These are phyloP conservation scores for Sambucus nigra DNA, from an alignment of 129 eudicot genomes.

Conservation along the genomic window DNA sequence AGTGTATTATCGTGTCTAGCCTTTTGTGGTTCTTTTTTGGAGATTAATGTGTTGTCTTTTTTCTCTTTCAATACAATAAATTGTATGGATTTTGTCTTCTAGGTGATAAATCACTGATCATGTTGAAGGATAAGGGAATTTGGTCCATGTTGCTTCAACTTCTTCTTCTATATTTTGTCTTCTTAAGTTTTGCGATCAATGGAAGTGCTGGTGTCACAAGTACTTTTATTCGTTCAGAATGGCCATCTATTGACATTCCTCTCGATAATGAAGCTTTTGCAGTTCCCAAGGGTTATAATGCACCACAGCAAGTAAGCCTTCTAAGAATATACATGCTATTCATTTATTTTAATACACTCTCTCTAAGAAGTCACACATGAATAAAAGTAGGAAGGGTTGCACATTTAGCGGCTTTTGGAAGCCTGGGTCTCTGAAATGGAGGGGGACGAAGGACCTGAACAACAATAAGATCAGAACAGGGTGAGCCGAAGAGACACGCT, in stretches of 20 bases:
- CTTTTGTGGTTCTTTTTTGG: neutral
- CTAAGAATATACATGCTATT: neutral
- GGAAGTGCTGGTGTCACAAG: constrained; percentile 76
- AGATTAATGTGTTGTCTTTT: neutral
- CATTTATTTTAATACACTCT: neutral
- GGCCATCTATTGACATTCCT: constrained; percentile 85
- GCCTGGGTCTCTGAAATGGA: too few species aligned
- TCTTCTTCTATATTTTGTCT: constrained; percentile 28
- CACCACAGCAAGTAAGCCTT: constrained; percentile 78
- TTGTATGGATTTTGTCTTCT: neutral
- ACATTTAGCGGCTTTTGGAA: too few species aligned
- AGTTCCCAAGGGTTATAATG: constrained; percentile 69
- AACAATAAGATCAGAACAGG: too few species aligned
- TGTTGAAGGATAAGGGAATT: constrained; percentile 23
- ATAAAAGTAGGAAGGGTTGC: too few species aligned
- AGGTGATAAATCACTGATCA: constrained; percentile 10
- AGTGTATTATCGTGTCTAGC: neutral
- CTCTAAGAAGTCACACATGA: neutral
- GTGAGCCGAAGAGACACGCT: too few species aligned
- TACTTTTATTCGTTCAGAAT: constrained; percentile 63
- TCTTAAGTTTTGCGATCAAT: constrained; percentile 23
- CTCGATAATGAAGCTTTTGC: constrained; percentile 77
- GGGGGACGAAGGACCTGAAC: too few species aligned
- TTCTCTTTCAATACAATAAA: neutral
- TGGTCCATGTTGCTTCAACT: constrained; percentile 28